Evolutionary conservation across 2,329 filamentous ascomycete species (phyloP).

Genomic region (Cladosporium sp.): DNA sequence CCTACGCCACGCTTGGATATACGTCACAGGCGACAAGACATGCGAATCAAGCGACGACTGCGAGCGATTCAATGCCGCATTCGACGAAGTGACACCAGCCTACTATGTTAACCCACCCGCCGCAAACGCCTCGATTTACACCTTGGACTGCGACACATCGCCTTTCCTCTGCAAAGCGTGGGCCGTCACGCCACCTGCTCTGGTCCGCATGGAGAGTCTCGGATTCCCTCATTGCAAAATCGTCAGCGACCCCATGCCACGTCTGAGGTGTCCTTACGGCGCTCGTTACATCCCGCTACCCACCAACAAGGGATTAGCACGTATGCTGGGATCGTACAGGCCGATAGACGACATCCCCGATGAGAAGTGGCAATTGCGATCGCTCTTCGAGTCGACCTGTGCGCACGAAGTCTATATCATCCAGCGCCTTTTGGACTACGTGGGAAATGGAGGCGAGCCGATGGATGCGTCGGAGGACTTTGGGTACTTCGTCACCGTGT

Average conservation of each 20-base stretch:
- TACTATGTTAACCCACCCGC: slow-evolving; percentile 16
- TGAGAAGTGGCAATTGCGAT: slow-evolving; percentile 17
- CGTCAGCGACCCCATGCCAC: neutral
- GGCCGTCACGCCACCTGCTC: slow-evolving; percentile 4
- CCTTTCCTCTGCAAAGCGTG: slow-evolving; percentile 13
- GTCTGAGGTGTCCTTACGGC: slow-evolving; percentile 10
- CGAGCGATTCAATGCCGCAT: slow-evolving; percentile 11
- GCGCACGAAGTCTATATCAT: slow-evolving; percentile 16
- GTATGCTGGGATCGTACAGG: slow-evolving; percentile 17
- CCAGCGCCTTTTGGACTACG: slow-evolving; percentile 5
- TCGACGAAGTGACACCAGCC: slow-evolving; percentile 2
- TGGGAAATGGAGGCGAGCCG: slow-evolving; percentile 15
- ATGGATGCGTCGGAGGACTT: slow-evolving; percentile 10
- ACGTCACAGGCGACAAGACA: slow-evolving; percentile 9
- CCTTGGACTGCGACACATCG: slow-evolving; percentile 15
- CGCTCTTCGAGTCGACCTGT: slow-evolving; percentile 17
- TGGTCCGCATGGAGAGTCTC: slow-evolving; percentile 11
- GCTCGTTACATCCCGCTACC: slow-evolving; percentile 14
- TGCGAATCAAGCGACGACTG: neutral
- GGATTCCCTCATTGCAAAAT: slow-evolving; percentile 11
- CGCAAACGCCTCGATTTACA: slow-evolving; percentile 16
- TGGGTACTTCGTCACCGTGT: neutral
- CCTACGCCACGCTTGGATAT: slow-evolving; percentile 11
- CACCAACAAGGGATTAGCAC: neutral
- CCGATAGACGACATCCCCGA: slow-evolving; percentile 10